Percentiles rank a stretch among this genome's conserved stretches.
These are phyloP conservation scores for Paraphaeosphaeria sporulosa DNA, from an alignment of 2,329 filamentous ascomycete species.

Conservation along the genomic window DNA sequence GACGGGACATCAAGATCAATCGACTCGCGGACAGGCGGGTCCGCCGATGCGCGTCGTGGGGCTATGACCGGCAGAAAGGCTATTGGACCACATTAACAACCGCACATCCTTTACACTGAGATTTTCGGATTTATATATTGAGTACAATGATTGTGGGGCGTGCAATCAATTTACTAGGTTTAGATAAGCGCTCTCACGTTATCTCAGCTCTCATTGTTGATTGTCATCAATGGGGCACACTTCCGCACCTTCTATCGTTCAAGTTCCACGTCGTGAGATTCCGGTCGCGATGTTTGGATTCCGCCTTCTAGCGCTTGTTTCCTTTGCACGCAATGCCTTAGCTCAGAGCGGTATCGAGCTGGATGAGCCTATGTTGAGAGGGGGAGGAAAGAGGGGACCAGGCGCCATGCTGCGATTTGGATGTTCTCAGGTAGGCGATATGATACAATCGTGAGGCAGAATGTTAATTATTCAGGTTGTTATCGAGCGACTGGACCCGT, in stretches of 20 bases:
- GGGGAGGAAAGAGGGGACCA: constrained; percentile 24
- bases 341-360: constrained; percentile 27
- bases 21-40: not conserved
- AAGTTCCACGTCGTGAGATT: not conserved
- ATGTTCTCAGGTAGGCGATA: constrained; percentile 24
- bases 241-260: not conserved
- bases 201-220: not conserved
- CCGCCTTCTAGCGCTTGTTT: constrained; percentile 6
- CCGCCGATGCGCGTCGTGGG: not conserved
- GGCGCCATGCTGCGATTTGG: constrained; percentile 32
- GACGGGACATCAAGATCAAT: too few species aligned
- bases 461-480: constrained; percentile 21
- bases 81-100: constrained; percentile 1
- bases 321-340: constrained; percentile 1
- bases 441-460: not conserved
- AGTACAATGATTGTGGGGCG: not conserved
- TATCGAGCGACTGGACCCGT: constrained; percentile 32
- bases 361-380: constrained; percentile 27
- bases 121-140: not conserved
- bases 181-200: not conserved
- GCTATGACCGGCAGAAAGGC: constrained; percentile 7
- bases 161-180: not conserved
- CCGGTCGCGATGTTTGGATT: constrained; percentile 10
- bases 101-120: not conserved
- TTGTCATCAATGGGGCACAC: not conserved